Evolutionary conservation across 2,329 filamentous ascomycete species (phyloP), one percentile per base, ranked within the genome.

Genomic region (Stemphylium beticola): DNA sequence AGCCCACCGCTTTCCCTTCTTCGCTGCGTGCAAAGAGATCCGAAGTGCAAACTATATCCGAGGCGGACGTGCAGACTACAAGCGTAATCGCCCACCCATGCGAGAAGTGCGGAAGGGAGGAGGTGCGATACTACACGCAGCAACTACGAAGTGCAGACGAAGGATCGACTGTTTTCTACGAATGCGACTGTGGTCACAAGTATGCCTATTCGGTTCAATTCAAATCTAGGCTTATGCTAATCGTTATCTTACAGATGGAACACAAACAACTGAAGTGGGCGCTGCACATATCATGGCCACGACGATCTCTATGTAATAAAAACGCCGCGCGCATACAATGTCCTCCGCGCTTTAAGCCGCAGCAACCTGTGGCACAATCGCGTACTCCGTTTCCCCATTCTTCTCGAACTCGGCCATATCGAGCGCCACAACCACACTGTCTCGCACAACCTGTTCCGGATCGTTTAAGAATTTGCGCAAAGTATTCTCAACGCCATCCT

Each of bases 401-500:
- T 90, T 92, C 82, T 99, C 95, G 71, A 92, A 97, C 72, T 97
- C 93, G 10, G 93, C 95, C 92, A 99, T 99, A 76, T 99, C 95
- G 63, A 99, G 82, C 39, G 95, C 95, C 51, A 99, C 95, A 66
- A 97, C 87, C 34, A 96, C 88, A 76, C 93, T 98, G 73, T 99
- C 95, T 55, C 92, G 86, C 37, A 99, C 95, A 5, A 99, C 93
- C 74, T 91, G 87, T 77, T 98, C 93, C 57, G 92, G 87, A 74
- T 99, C 96, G 61, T 96, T 81, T 62, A 98, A 78, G 78, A 97
- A 98, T 60, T 82, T 83, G 77, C 86, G 91, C 70, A 99, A 75
- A 4, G 87, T 89, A 51, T 92, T 91, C 73, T 97, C 93, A 11
- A 99, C 95, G 17, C 93, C 93, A 42, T 92, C 89, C 76, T 97